Evolutionary conservation across 306 rosid genomes (phyloP).

Genomic region (Sindora glabra): DNA sequence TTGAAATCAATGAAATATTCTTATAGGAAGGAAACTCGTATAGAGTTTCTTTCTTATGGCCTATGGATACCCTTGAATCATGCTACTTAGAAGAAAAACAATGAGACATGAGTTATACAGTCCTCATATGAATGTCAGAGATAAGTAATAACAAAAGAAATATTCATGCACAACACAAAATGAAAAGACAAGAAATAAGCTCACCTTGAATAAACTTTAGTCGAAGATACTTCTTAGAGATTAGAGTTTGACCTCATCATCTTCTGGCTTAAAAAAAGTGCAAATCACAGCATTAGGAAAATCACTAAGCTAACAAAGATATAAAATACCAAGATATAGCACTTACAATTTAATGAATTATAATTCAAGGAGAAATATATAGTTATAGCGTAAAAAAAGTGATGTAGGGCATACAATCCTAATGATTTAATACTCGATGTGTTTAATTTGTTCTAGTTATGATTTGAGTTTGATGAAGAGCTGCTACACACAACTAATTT

Average conservation of each 20-base stretch:
- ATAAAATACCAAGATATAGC: too few relatives aligned
- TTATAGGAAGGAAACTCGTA: too few relatives aligned
- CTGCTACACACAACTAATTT: conserved; percentile 63
- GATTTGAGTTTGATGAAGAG: conserved; percentile 43
- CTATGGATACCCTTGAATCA: too few relatives aligned
- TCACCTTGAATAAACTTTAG: conserved; percentile 28
- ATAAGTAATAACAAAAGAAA: too few relatives aligned
- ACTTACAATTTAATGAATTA: too few relatives aligned
- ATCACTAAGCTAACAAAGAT: neutral
- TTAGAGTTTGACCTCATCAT: conserved; percentile 49
- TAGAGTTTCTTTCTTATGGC: too few relatives aligned
- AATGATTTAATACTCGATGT: conserved; percentile 35
- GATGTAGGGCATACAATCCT: conserved; percentile 71
- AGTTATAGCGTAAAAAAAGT: conserved; percentile 26
- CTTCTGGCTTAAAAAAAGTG: conserved; percentile 36
- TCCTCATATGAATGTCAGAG: too few relatives aligned
- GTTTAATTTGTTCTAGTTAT: conserved; percentile 46
- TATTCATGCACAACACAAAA: neutral
- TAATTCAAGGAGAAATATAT: too few relatives aligned
- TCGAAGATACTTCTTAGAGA: conserved; percentile 48
- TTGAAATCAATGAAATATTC: too few relatives aligned
- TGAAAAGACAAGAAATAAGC: neutral
- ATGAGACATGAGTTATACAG: too few relatives aligned
- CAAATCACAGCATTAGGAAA: neutral
- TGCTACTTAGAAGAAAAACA: too few relatives aligned